A percentile compares a stretch with the other conserved stretches of the same genome.
These are phyloP conservation scores for Cenchrus americanus DNA, from an alignment of 176 grass and related monocot species.

Conservation along the genomic window DNA sequence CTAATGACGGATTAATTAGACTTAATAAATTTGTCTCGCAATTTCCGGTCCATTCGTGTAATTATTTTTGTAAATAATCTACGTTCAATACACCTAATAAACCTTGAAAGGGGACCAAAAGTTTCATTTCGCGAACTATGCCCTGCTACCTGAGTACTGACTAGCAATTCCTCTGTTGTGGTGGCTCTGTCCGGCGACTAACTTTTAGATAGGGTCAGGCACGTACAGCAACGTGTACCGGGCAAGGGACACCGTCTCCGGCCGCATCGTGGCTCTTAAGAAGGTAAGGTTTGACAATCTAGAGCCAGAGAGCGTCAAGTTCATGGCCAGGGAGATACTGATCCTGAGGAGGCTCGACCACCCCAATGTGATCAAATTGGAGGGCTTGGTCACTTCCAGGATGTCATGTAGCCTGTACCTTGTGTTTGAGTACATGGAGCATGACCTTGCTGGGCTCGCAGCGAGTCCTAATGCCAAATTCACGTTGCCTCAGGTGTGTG, in stretches of 20 bases:
- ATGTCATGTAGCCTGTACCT: slow-evolving; percentile 63
- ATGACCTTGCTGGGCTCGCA: slow-evolving; percentile 59
- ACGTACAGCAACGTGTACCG: slow-evolving; percentile 66
- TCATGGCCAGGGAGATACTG: slow-evolving; percentile 67
- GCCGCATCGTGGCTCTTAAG: slow-evolving; percentile 55
- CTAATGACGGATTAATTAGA: too few species aligned
- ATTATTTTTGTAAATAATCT: too few species aligned
- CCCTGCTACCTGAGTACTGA: slow-evolving; percentile 18
- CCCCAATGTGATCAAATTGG: slow-evolving; percentile 58
- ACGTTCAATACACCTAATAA: too few species aligned
- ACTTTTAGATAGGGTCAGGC: slow-evolving; percentile 63
- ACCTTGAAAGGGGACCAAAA: too few species aligned
- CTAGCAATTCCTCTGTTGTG: neutral
- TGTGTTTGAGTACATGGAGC: slow-evolving; percentile 64
- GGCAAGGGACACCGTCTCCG: slow-evolving; percentile 48
- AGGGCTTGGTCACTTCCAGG: slow-evolving; percentile 61
- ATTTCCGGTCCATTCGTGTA: too few species aligned
- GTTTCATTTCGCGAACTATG: too few species aligned
- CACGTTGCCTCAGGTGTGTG: slow-evolving; percentile 52
- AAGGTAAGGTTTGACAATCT: slow-evolving; percentile 58
- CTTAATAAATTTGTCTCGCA: too few species aligned
- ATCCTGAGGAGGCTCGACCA: slow-evolving; percentile 54
- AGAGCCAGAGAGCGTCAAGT: slow-evolving; percentile 57
- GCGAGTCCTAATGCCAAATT: slow-evolving; percentile 49
- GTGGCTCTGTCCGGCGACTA: slow-evolving; percentile 4